Base-by-base conservation (phyloP, 352 stramenopile species). In the Globisporangium yorkense region DNA sequence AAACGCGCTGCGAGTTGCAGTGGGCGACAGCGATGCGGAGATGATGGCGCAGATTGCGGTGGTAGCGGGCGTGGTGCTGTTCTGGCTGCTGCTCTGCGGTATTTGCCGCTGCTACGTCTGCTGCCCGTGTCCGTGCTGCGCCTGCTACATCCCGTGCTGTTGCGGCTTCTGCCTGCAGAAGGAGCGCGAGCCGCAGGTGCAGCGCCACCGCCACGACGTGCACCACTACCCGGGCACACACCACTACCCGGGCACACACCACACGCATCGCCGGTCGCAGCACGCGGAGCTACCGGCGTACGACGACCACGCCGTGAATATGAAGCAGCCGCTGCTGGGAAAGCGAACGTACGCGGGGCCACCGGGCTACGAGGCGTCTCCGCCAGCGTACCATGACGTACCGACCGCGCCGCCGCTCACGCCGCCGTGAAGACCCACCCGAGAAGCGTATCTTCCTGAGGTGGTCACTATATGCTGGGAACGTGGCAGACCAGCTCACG, bases 321-420 rank as follows among this genome's bases (percentile, higher is more conserved):
- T 89, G 74, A 70, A 88, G 51, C 65, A 89, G 62, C 79, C 82
- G 20, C 74, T 92, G 44, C 67, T 92, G 7, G 64, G 71, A 0
- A 66, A 59, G 5, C 62, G 63, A 4, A 63, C 68, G 31, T 81
- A 85, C 59, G 61, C 75, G 39, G 55, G 84, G 27, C 64, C 74
- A 9, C 60, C 65, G 13, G 24, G 49, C 15, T 67, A 71, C 33
- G 68, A 87, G 18, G 24, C 41, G 18, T 47, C 62, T 1, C 72
- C 78, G 31, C 78, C 84, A 7, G 68, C 78, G 8, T 80, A 81
- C 53, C 59, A 85, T 13, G 77, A 89, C 35, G 65, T 90, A 39
- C 80, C 80, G 39, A 87, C 83, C 3, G 83, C 83, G 5, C 83
- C 83, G 12, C 78, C 80, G 2, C 61, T 89, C 16, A 31, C 44